A percentile compares a stretch with the other conserved stretches of the same genome.
phyloP scores from a whole-genome alignment of 257 asterid species.

The Gynochthodes officinalis region DNA sequence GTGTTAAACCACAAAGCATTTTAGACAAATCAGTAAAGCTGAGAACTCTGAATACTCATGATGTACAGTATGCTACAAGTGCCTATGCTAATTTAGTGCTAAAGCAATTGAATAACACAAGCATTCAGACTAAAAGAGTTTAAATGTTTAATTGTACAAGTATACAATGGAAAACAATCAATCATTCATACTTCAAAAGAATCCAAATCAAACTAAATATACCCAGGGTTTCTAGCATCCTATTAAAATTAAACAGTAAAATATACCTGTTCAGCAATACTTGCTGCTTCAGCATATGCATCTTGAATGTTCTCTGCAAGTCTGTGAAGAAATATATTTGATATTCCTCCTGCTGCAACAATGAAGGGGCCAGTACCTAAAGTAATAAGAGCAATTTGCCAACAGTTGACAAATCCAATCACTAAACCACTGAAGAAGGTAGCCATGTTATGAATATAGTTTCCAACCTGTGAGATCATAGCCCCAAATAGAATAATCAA shows the following conservation, averaged over 20 bases:
- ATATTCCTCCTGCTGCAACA: conserved; percentile 99
- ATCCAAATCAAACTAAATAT: not conserved
- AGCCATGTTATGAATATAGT: conserved; percentile 99
- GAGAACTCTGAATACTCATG: not conserved
- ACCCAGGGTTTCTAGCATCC: not conserved
- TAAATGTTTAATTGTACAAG: not conserved
- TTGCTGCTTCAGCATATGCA: conserved; percentile 99
- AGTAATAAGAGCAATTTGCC: conserved; percentile 98
- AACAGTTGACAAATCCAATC: conserved; percentile 94
- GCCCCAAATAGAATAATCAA: conserved; percentile 13
- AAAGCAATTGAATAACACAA: not conserved
- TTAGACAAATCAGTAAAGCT: not conserved
- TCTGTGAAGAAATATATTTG: conserved; percentile 92
- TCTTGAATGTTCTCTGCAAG: conserved; percentile 99
- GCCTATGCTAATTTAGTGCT: not conserved
- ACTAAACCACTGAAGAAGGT: conserved; percentile 95
- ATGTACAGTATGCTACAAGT: not conserved
- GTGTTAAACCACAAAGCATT: not conserved
- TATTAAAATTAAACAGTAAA: conserved; percentile 8
- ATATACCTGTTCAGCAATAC: conserved; percentile 98
- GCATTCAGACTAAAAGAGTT: not conserved
- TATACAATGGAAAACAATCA: not conserved
- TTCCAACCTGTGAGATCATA: conserved; percentile 77
- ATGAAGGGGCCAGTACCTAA: conserved; percentile 94
- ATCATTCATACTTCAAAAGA: not conserved